Base-by-base conservation (phyloP, 2,329 filamentous ascomycete genomes). In the Trichoderma gracile region DNA sequence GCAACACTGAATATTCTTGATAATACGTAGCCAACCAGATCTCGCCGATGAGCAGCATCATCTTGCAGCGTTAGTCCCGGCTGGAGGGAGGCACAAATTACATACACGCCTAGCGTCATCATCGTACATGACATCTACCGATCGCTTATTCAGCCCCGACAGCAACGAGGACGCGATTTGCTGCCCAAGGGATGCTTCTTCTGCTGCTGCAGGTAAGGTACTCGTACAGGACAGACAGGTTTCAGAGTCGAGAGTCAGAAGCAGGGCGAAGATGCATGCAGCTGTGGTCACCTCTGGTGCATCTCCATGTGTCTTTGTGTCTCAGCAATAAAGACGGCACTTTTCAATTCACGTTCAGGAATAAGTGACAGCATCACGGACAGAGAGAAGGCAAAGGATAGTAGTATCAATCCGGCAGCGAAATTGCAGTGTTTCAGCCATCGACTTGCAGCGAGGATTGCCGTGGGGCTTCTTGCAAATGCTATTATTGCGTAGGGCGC, bases 31-130 rank as follows among this genome's bases (percentile, higher is more conserved):
- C 17, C 9, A n/a, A 17, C 46, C 33, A 55, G 46, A 64, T 64
- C 62, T 64, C 19, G 62, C 62, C 23, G 33, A 58, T 46, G 25
- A 54, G 8, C 27, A 59, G 52, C 47, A 61, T 61, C 58, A 53
- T 61, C 47, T 45, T 53, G 58, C 58, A 61, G 49, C n/a, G 14
- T 46, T 53, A 53, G 58, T 50, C 40, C 33, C 57, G 57, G 57
- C 57, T 43, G 7, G 38, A 27, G 55, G 33, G 49, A 33, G 17
- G 33, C 27, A 17, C 49, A 30, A 52, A 30, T 30, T 30, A 33
- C 25, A 33, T 25, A 2, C 30, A 8, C 30, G 9, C 49, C 33
- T 38, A 46, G 58, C 47, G 58, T 53, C 58, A 53, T 53, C 58
- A 30, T 40, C 58, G 21, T 27, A n/a, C 57, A 53, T 52, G n/a